A percentile compares a stretch with the other conserved stretches of the same genome.
These are phyloP conservation scores for Diplogelasinospora grovesii DNA, from an alignment of 495 filamentous ascomycete genomes.

Conservation along the genomic window DNA sequence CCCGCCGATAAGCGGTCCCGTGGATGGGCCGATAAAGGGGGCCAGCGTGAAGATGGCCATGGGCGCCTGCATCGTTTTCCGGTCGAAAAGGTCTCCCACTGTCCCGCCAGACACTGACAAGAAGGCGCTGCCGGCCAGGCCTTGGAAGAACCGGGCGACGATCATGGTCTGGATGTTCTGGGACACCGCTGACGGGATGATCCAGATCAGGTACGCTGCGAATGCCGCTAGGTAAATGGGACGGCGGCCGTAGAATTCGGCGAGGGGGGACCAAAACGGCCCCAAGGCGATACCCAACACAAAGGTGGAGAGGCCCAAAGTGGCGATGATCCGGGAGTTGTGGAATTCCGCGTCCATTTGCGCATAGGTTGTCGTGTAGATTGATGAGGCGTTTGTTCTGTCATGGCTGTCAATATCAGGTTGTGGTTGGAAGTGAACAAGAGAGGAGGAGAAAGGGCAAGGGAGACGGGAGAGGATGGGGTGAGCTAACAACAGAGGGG, in stretches of 20 bases:
- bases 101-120: slow-evolving; percentile 86
- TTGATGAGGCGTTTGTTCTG: slow-evolving; percentile 81
- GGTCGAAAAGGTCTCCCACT: slow-evolving; percentile 80
- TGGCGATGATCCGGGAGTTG: slow-evolving; percentile 62
- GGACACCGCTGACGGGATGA: slow-evolving; percentile 85
- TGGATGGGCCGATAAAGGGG: slow-evolving; percentile 66
- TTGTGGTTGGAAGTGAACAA: neutral
- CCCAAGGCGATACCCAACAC: slow-evolving; percentile 70
- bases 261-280: slow-evolving; percentile 57
- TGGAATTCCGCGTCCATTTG: slow-evolving; percentile 75
- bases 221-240: slow-evolving; percentile 80
- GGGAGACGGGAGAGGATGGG: too few species aligned
- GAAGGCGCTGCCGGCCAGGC: slow-evolving; percentile 81
- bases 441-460: neutral
- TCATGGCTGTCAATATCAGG: neutral
- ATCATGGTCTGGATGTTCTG: slow-evolving; percentile 78
- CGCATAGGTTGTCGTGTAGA: slow-evolving; percentile 82
- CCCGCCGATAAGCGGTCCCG: slow-evolving; percentile 53
- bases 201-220: slow-evolving; percentile 70
- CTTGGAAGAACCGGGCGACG: slow-evolving; percentile 75
- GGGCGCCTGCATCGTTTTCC: slow-evolving; percentile 60
- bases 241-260: slow-evolving; percentile 82
- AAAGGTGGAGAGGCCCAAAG: slow-evolving; percentile 72
- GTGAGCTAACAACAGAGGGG: too few species aligned
- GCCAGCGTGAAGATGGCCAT: slow-evolving; percentile 63